A percentile compares a stretch with the other conserved stretches of the same genome.
Evolutionary conservation across 495 filamentous ascomycete genomes (phyloP).

Genomic region (Tuber indicum): DNA sequence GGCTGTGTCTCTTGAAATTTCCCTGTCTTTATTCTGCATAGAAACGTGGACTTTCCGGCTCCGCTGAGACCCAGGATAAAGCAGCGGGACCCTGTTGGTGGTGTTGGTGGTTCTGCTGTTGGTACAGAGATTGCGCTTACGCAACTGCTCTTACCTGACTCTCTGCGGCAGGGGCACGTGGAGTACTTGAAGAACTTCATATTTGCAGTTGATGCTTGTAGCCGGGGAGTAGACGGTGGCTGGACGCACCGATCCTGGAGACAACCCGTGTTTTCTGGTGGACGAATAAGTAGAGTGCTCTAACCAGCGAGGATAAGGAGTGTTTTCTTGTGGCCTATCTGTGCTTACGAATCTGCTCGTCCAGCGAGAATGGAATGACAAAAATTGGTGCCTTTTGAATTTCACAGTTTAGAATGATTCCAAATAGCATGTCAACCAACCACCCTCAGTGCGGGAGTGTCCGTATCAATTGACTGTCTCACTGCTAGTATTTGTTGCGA

Average conservation of each 20-base stretch:
- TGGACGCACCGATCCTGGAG: neutral
- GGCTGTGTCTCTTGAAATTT: slow-evolving; percentile 25
- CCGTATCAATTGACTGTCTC: neutral
- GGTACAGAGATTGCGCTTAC: neutral
- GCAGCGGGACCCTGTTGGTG: slow-evolving; percentile 26
- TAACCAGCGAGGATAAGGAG: neutral
- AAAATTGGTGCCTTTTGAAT: neutral
- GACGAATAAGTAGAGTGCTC: neutral
- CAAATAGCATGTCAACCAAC: neutral
- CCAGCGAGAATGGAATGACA: neutral
- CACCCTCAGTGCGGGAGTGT: neutral
- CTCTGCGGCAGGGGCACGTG: neutral
- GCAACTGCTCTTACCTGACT: neutral
- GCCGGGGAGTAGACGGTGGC: neutral
- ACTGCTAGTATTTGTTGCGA: neutral
- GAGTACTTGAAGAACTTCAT: neutral
- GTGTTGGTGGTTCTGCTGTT: neutral
- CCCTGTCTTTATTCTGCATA: slow-evolving; percentile 30
- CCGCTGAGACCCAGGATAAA: slow-evolving; percentile 31
- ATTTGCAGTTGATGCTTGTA: neutral
- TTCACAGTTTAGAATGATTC: neutral
- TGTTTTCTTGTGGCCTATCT: neutral
- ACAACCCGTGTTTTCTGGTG: neutral
- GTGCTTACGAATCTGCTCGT: neutral
- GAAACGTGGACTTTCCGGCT: slow-evolving; percentile 38